Conservation (phyloP, 2,329 filamentous ascomycete species). For the Trichoderma endophyticum region DNA sequence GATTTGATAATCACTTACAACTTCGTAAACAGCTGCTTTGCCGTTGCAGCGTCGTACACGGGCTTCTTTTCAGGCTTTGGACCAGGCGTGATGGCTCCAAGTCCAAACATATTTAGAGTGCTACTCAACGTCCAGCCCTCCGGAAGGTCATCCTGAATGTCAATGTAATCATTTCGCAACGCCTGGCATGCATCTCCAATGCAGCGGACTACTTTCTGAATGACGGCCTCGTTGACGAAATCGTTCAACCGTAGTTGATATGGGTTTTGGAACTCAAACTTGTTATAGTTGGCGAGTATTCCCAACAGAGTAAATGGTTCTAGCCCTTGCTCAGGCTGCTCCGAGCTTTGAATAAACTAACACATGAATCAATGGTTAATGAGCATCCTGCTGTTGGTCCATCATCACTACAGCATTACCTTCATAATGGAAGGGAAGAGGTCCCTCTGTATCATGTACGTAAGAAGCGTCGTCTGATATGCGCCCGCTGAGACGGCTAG, state of each 20-base stretch:
- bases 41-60: slow-evolving; percentile 71
- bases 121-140: slow-evolving; percentile 83
- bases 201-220: slow-evolving; percentile 74
- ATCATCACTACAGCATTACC: slow-evolving; percentile 46
- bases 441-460: slow-evolving; percentile 92
- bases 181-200: slow-evolving; percentile 69
- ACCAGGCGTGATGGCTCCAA: slow-evolving; percentile 71
- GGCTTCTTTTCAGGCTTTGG: slow-evolving; percentile 56
- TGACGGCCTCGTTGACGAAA: slow-evolving; percentile 88
- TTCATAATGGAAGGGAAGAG: slow-evolving; percentile 94
- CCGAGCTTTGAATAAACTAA: slow-evolving; percentile 78
- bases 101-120: slow-evolving; percentile 79
- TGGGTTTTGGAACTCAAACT: slow-evolving; percentile 97
- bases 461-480: slow-evolving; percentile 89
- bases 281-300: slow-evolving; percentile 95
- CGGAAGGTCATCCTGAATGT: slow-evolving; percentile 83
- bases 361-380: background rate
- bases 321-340: slow-evolving; percentile 59
- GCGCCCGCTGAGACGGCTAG: slow-evolving; percentile 87
- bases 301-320: slow-evolving; percentile 81
- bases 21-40: slow-evolving; percentile 74
- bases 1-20: slow-evolving; percentile 50
- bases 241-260: slow-evolving; percentile 90
- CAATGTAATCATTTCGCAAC: slow-evolving; percentile 73
- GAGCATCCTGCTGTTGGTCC: background rate